Conservation (phyloP, 768 basidiomycete genomes). For the Leccinum variicolor region DNA sequence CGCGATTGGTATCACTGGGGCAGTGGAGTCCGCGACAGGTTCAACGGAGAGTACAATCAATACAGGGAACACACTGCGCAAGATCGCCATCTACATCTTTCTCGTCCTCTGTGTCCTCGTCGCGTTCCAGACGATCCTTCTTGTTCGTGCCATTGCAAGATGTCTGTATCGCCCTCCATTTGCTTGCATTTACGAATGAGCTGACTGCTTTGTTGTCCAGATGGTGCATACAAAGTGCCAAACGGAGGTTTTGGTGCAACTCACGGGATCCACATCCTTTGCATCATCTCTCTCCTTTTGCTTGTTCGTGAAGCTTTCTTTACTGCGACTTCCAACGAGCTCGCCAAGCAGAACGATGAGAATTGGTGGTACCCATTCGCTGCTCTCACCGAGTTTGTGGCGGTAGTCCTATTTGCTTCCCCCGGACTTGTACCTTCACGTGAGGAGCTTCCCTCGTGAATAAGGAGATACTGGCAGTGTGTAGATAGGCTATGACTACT, state of each 20-base stretch:
- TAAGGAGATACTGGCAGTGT: background rate
- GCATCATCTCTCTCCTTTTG: slow-evolving; percentile 23
- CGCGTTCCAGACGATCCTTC: slow-evolving; percentile 23
- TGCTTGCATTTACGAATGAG: background rate
- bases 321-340: slow-evolving; percentile 18
- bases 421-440: slow-evolving; percentile 33
- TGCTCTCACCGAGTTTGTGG: slow-evolving; percentile 31
- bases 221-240: slow-evolving; percentile 19
- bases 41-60: slow-evolving; percentile 6
- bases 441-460: slow-evolving; percentile 23
- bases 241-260: slow-evolving; percentile 17
- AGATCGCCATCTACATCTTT: slow-evolving; percentile 26
- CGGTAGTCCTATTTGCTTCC: slow-evolving; percentile 28
- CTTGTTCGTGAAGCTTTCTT: slow-evolving; percentile 32
- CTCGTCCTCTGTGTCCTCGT: slow-evolving; percentile 26
- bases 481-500: background rate
- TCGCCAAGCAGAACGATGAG: slow-evolving; percentile 26
- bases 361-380: slow-evolving; percentile 33
- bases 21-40: slow-evolving; percentile 14
- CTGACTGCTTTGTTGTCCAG: slow-evolving; percentile 10
- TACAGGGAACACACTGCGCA: slow-evolving; percentile 21
- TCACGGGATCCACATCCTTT: slow-evolving; percentile 25
- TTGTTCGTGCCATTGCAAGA: slow-evolving; percentile 12
- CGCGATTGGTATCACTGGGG: slow-evolving; percentile 25
- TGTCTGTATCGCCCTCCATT: slow-evolving; percentile 10